phyloP scores from a whole-genome alignment of 108 stramenopile species.

The Craspedostauros australis region DNA sequence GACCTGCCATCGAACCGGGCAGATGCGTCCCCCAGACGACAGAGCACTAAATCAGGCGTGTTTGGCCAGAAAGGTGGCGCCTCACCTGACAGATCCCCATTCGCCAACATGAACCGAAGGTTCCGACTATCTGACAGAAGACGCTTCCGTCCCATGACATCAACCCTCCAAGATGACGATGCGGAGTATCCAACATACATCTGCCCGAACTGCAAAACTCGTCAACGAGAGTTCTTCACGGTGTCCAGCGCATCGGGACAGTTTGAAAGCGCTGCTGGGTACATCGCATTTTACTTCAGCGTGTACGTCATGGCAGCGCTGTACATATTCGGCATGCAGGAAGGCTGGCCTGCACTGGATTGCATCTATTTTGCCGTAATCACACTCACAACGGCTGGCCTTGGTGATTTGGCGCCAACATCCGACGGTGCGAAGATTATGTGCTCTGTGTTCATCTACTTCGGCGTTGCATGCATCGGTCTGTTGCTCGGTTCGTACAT shows the following conservation, averaged over 20 bases:
- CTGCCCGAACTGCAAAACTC: constrained; percentile 77
- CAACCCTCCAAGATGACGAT: constrained; percentile 9
- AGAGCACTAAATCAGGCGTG: too few relatives aligned
- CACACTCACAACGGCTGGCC: constrained; percentile 70
- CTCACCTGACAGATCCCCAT: constrained; percentile 17
- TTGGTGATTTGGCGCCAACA: constrained; percentile 85
- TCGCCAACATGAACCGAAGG: constrained; percentile 14
- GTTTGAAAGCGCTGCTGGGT: constrained; percentile 62
- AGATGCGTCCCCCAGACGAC: too few relatives aligned
- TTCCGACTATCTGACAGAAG: constrained; percentile 9
- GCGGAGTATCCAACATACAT: constrained; percentile 51
- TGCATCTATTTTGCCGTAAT: constrained; percentile 88
- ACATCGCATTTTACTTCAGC: constrained; percentile 67
- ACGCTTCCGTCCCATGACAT: constrained; percentile 21
- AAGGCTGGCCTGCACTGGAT: constrained; percentile 81
- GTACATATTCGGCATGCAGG: constrained; percentile 78
- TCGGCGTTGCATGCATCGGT: constrained; percentile 85
- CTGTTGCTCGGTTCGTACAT: constrained; percentile 84
- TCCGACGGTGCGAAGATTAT: constrained; percentile 72
- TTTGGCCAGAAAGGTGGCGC: too few relatives aligned
- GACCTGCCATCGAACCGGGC: too few relatives aligned
- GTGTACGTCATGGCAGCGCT: constrained; percentile 68
- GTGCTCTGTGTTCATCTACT: constrained; percentile 85
- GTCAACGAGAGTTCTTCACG: constrained; percentile 73
- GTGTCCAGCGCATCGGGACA: constrained; percentile 59